Evolutionary conservation across 176 grass and related monocot species (phyloP).

Genomic region (Olyra latifolia): DNA sequence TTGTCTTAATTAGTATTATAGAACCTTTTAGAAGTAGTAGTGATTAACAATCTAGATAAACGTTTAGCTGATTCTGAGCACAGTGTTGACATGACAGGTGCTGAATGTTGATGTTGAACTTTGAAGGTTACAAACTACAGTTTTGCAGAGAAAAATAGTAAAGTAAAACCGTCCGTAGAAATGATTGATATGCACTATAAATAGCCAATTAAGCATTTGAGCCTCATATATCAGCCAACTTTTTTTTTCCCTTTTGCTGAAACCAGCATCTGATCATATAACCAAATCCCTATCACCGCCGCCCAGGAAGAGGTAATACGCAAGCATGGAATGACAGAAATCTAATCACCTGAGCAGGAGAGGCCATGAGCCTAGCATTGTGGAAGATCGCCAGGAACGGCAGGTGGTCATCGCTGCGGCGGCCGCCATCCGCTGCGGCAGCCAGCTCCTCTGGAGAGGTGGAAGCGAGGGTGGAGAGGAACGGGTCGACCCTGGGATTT

Average conservation of each 20-base stretch:
- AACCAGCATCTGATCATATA: neutral
- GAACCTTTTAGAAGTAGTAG: neutral
- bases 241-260: neutral
- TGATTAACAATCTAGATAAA: conserved; percentile 5
- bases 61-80: neutral
- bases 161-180: neutral
- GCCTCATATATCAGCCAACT: neutral
- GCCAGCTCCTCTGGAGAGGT: conserved; percentile 46
- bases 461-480: conserved; percentile 44
- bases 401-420: conserved; percentile 55
- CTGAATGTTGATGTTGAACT: too few species aligned
- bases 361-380: conserved; percentile 74
- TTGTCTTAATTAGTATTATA: neutral
- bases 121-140: neutral
- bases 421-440: conserved; percentile 36
- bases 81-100: neutral
- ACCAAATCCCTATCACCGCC: neutral
- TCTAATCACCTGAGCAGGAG: conserved; percentile 58
- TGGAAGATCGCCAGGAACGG: conserved; percentile 80
- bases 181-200: neutral
- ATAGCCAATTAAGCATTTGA: neutral
- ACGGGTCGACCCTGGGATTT: conserved; percentile 51
- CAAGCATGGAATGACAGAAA: neutral
- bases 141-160: neutral
- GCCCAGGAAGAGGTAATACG: neutral